Percentiles rank a stretch among this genome's conserved stretches.
Evolutionary conservation across 148 eudicot species (phyloP).

Genomic region (Mesembryanthemum crystallinum): DNA sequence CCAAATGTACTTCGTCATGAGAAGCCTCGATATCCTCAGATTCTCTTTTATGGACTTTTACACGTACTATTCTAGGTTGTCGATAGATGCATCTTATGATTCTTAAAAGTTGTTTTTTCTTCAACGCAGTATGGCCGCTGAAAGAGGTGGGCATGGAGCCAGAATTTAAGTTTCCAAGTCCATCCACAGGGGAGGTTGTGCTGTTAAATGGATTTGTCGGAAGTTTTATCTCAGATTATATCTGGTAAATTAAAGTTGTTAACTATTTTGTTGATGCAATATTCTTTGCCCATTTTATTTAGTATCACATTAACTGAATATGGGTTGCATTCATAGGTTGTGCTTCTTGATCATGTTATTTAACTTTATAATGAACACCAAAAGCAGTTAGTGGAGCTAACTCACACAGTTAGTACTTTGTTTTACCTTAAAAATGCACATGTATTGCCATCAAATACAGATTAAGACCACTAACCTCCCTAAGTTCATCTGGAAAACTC

Average conservation of each 20-base stretch:
- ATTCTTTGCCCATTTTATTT: too few species aligned
- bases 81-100: neutral
- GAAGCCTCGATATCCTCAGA: neutral
- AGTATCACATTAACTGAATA: too few species aligned
- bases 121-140: conserved; percentile 42
- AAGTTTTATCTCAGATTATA: conserved; percentile 42
- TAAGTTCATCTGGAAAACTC: too few species aligned
- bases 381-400: too few species aligned
- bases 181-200: conserved; percentile 34
- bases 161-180: conserved; percentile 30
- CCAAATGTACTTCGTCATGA: neutral
- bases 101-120: neutral
- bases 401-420: too few species aligned
- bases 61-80: neutral
- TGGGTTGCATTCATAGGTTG: too few species aligned
- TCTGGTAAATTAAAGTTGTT: conserved; percentile 29
- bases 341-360: too few species aligned
- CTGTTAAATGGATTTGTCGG: conserved; percentile 46
- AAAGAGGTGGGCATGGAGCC: conserved; percentile 35
- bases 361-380: too few species aligned
- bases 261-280: too few species aligned
- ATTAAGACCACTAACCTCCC: too few species aligned
- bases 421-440: too few species aligned
- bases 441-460: too few species aligned
- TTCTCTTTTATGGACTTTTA: neutral